A percentile compares a stretch with the other conserved stretches of the same genome.
phyloP scores from a whole-genome alignment of 2,329 filamentous ascomycete species.

The Sclerotinia minor region DNA sequence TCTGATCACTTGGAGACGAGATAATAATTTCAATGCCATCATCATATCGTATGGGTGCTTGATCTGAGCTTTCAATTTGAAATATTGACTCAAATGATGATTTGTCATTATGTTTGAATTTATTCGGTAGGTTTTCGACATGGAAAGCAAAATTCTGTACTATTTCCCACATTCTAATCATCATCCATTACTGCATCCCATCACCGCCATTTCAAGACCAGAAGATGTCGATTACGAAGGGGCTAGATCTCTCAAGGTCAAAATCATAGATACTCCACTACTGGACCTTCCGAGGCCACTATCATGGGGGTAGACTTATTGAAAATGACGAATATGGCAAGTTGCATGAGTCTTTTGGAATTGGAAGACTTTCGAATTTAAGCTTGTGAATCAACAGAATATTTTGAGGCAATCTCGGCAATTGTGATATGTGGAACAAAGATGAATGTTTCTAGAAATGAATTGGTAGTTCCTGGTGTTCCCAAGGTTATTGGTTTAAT shows the following conservation, averaged over 20 bases:
- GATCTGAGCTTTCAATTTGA: not conserved
- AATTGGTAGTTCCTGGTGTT: too few species aligned
- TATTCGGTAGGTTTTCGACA: not conserved
- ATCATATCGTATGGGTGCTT: not conserved
- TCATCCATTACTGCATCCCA: not conserved
- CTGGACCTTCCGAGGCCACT: not conserved
- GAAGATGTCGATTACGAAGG: not conserved
- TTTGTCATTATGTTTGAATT: not conserved
- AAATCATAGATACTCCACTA: not conserved
- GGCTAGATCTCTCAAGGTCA: not conserved
- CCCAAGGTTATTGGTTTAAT: too few species aligned
- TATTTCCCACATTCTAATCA: not conserved
- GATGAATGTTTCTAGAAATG: conserved; percentile 1
- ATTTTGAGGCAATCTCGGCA: conserved; percentile 1
- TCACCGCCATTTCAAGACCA: not conserved
- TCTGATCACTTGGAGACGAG: not conserved
- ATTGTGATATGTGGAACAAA: not conserved
- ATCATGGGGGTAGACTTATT: not conserved
- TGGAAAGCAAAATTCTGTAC: too few species aligned
- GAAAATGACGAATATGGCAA: not conserved
- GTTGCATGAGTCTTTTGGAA: not conserved
- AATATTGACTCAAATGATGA: not conserved
- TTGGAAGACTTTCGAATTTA: not conserved
- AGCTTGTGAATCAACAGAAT: not conserved
- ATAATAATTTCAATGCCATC: not conserved